Evolutionary conservation across 495 filamentous ascomycete genomes (phyloP).

Genomic region (Bacidia rubella): DNA sequence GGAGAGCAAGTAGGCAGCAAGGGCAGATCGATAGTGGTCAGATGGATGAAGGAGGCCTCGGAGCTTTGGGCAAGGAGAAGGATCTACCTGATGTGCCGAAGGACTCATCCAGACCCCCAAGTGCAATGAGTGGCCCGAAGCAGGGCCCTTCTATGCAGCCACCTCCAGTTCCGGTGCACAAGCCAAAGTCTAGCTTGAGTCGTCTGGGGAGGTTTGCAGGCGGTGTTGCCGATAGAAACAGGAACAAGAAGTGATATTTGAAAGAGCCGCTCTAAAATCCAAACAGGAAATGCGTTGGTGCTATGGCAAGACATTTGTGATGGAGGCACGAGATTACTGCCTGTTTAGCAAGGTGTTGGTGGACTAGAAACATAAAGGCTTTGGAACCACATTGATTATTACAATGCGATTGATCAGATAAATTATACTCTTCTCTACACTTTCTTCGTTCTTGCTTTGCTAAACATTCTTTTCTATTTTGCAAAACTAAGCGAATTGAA

Average conservation of each 20-base stretch:
- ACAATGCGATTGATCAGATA: too few relatives aligned
- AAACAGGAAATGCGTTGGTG: not conserved
- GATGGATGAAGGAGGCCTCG: constrained; percentile 18
- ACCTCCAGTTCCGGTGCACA: constrained; percentile 31
- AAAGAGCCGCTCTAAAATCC: not conserved
- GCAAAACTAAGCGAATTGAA: too few relatives aligned
- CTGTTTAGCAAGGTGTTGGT: constrained; percentile 4
- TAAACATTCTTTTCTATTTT: too few relatives aligned
- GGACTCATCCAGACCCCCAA: constrained; percentile 19
- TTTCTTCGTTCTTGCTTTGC: too few relatives aligned
- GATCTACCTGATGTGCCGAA: constrained; percentile 29
- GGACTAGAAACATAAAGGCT: not conserved
- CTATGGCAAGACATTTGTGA: too few relatives aligned
- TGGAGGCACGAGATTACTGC: constrained; percentile 1
- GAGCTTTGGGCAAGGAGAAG: constrained; percentile 32
- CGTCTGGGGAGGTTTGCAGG: constrained; percentile 56
- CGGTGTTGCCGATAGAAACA: constrained; percentile 47
- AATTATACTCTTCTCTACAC: too few relatives aligned
- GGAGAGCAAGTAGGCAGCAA: constrained; percentile 33
- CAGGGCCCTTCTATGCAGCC: constrained; percentile 30
- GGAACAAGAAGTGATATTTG: constrained; percentile 30
- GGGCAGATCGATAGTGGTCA: constrained; percentile 19
- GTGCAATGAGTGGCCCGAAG: constrained; percentile 29
- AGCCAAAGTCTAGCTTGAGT: constrained; percentile 50
- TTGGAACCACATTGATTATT: constrained; percentile 8